Percentiles rank a stretch among this genome's conserved stretches.
phyloP scores from a whole-genome alignment of 306 rosid genomes.

The Cucurbita pepo region DNA sequence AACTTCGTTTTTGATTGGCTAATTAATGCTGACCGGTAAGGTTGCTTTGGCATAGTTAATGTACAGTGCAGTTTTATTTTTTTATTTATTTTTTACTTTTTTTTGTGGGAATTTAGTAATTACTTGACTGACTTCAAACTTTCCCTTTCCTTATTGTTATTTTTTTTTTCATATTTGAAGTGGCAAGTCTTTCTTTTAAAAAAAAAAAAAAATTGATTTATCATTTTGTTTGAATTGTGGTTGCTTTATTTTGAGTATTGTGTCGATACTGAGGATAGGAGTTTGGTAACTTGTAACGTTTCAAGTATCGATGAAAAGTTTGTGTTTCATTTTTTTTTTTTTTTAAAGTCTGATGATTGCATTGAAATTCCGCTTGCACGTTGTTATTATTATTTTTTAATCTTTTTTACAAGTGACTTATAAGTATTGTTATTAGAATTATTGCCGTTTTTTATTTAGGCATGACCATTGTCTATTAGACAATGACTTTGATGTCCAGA shows the following conservation, averaged over 20 bases:
- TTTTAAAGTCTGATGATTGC: background rate
- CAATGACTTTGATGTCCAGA: background rate
- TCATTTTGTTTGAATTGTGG: background rate
- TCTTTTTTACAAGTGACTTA: background rate
- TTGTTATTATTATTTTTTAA: background rate
- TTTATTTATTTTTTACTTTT: no score
- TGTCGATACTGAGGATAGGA: background rate
- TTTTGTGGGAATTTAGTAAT: background rate
- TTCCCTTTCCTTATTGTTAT: background rate
- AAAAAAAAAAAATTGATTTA: background rate
- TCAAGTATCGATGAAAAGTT: background rate
- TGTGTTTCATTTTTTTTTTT: background rate
- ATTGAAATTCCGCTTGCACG: background rate
- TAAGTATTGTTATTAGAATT: background rate
- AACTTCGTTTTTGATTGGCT: conserved; percentile 98
- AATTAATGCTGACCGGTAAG: conserved; percentile 93
- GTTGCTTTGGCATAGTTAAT: conserved; percentile 3
- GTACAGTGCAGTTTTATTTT: background rate
- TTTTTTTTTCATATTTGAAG: background rate
- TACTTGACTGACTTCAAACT: background rate
- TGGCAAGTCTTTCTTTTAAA: no score
- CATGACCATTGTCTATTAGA: background rate
- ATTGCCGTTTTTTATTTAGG: background rate
- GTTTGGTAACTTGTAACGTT: background rate
- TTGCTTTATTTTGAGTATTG: background rate